Conservation (phyloP, 83 land plant genomes). For the Larix sibirica region DNA sequence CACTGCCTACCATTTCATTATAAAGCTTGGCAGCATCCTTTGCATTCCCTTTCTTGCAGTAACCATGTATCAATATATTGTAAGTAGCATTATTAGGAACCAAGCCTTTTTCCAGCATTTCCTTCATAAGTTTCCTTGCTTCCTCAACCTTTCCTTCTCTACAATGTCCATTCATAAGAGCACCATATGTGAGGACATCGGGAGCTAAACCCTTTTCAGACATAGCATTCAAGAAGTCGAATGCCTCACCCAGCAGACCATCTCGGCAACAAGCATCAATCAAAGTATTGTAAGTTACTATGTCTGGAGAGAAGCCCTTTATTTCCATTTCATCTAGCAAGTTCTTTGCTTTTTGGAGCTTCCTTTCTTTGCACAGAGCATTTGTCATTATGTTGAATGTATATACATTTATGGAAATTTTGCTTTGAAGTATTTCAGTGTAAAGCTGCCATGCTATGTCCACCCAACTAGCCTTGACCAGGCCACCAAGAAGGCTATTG, state of each 20-base stretch:
- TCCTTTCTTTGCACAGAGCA: constrained; percentile 56
- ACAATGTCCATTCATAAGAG: constrained; percentile 57
- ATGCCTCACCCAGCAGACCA: constrained; percentile 48
- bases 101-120: constrained; percentile 41
- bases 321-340: constrained; percentile 53
- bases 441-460: constrained; percentile 64
- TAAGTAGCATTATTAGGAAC: constrained; percentile 58
- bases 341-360: constrained; percentile 27
- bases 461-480: constrained; percentile 62
- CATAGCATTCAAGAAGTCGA: constrained; percentile 50
- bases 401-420: constrained; percentile 54
- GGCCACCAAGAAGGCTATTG: constrained; percentile 61
- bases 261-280: constrained; percentile 50
- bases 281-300: constrained; percentile 65
- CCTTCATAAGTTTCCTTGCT: constrained; percentile 38
- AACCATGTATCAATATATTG: constrained; percentile 50
- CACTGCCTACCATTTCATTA: constrained; percentile 35
- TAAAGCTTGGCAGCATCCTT: constrained; percentile 33
- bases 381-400: constrained; percentile 64
- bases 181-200: constrained; percentile 40
- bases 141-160: constrained; percentile 34
- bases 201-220: constrained; percentile 47
- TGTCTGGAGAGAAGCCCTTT: constrained; percentile 52
- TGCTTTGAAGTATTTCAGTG: constrained; percentile 36
- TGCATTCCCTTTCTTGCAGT: constrained; percentile 33